Conservation (phyloP, 768 basidiomycete genomes). For the Postia placenta region DNA sequence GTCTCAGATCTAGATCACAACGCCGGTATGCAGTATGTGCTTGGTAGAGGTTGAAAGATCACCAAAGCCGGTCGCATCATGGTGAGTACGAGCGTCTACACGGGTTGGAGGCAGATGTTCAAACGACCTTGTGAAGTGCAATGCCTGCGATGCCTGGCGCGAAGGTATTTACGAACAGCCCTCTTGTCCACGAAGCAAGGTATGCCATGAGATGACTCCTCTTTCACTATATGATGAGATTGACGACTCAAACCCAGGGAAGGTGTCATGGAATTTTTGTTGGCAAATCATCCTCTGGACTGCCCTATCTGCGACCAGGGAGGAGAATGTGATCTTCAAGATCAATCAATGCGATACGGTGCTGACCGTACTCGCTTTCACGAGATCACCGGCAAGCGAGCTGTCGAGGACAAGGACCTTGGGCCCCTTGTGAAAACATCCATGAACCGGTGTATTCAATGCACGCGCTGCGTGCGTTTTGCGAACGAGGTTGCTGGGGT, state of each 20-base stretch:
- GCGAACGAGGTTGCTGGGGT: constrained; percentile 99
- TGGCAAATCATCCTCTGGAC: constrained; percentile 96
- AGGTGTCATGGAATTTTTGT: constrained; percentile 98
- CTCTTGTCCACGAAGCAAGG: constrained; percentile 85
- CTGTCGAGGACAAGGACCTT: constrained; percentile 96
- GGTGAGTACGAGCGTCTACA: constrained; percentile 38
- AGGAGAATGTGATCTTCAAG: constrained; percentile 97
- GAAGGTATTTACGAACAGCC: constrained; percentile 91
- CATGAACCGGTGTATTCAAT: constrained; percentile 99
- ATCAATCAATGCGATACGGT: constrained; percentile 99
- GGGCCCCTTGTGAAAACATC: constrained; percentile 97
- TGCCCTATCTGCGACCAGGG: constrained; percentile 99
- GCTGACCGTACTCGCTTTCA: constrained; percentile 97
- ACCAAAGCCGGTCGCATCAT: constrained; percentile 92
- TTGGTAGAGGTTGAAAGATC: constrained; percentile 95
- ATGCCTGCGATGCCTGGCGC: constrained; percentile 97
- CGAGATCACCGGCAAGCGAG: constrained; percentile 96
- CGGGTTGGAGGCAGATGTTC: background rate
- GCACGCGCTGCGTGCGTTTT: constrained; percentile 97
- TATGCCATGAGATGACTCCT: constrained; percentile 21
- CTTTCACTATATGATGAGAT: constrained; percentile 9
- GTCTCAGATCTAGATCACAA: constrained; percentile 3
- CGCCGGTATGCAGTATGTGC: constrained; percentile 70
- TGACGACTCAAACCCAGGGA: constrained; percentile 44
- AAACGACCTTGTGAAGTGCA: constrained; percentile 47